Percentiles rank a stretch among this genome's conserved stretches.
phyloP scores from a whole-genome alignment of 1,139 yeast species.

The Candida labiduridarum region DNA sequence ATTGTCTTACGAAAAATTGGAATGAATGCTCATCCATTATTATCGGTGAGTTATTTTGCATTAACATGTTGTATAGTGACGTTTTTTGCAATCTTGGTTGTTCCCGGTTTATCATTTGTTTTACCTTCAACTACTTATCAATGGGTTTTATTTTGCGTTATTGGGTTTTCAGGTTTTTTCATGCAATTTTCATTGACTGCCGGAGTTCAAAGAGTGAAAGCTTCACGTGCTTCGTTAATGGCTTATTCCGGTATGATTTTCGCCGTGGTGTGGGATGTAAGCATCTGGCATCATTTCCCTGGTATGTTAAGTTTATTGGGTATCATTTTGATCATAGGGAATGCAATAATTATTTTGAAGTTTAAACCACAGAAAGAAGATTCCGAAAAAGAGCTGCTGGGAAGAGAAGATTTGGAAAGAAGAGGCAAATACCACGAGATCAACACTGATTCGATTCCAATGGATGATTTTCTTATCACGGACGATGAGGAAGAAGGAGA shows the following conservation, averaged over 20 bases:
- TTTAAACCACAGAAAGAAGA: slow-evolving; percentile 41
- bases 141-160: slow-evolving; percentile 61
- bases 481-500: slow-evolving; percentile 23
- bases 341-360: slow-evolving; percentile 61
- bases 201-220: slow-evolving; percentile 81
- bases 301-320: slow-evolving; percentile 71
- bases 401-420: slow-evolving; percentile 16
- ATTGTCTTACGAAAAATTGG: slow-evolving; percentile 77
- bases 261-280: slow-evolving; percentile 76
- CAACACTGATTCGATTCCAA: slow-evolving; percentile 21
- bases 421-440: slow-evolving; percentile 18
- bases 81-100: slow-evolving; percentile 50
- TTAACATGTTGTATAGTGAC: slow-evolving; percentile 60
- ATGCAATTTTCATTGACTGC: slow-evolving; percentile 81
- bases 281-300: slow-evolving; percentile 75
- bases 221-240: slow-evolving; percentile 77
- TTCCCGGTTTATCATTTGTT: slow-evolving; percentile 63
- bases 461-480: slow-evolving; percentile 29
- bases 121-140: slow-evolving; percentile 61
- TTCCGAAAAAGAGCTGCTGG: slow-evolving; percentile 8
- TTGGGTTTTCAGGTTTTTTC: slow-evolving; percentile 79
- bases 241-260: slow-evolving; percentile 75
- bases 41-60: slow-evolving; percentile 79
- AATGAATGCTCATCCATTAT: slow-evolving; percentile 72
- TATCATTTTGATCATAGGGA: slow-evolving; percentile 62